Conservation (phyloP, 805 yeast genomes). For the Yamadazyma olivae region DNA sequence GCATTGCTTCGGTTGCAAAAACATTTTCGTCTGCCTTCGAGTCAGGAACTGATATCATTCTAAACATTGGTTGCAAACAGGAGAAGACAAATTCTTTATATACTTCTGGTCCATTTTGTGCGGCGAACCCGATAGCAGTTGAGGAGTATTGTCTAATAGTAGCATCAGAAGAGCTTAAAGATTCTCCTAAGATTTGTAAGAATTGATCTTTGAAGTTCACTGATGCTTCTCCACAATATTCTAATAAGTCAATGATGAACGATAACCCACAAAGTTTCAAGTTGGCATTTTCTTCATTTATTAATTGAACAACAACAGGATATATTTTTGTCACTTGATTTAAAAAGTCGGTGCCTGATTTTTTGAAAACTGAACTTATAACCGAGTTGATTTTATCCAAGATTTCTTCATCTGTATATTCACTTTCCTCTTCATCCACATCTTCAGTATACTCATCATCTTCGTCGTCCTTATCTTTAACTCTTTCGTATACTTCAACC, state of each 20-base stretch:
- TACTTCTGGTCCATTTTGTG: slow-evolving; percentile 66
- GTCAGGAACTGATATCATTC: slow-evolving; percentile 71
- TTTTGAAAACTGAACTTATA: slow-evolving; percentile 66
- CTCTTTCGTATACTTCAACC: slow-evolving; percentile 66
- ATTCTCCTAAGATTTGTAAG: slow-evolving; percentile 59
- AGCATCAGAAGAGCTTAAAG: slow-evolving; percentile 63
- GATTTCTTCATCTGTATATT: slow-evolving; percentile 87
- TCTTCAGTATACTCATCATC: slow-evolving; percentile 91
- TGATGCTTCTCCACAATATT: slow-evolving; percentile 71
- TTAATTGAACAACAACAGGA: slow-evolving; percentile 58
- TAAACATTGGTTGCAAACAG: slow-evolving; percentile 71
- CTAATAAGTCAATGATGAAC: slow-evolving; percentile 75
- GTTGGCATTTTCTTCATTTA: slow-evolving; percentile 66
- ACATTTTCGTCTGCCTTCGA: slow-evolving; percentile 82
- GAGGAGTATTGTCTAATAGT: slow-evolving; percentile 85
- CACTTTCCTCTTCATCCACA: slow-evolving; percentile 75
- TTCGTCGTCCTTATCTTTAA: slow-evolving; percentile 60
- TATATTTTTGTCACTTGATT: slow-evolving; percentile 62
- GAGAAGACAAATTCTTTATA: slow-evolving; percentile 64
- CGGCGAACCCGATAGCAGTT: slow-evolving; percentile 80
- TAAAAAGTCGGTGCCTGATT: slow-evolving; percentile 54
- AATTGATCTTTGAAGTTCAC: slow-evolving; percentile 63
- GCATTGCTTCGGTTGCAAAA: slow-evolving; percentile 82
- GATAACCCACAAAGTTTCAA: slow-evolving; percentile 76
- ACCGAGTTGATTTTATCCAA: slow-evolving; percentile 82